Evolutionary conservation across 306 rosid genomes (phyloP).

Genomic region (Chamaecrista fasciculata): DNA sequence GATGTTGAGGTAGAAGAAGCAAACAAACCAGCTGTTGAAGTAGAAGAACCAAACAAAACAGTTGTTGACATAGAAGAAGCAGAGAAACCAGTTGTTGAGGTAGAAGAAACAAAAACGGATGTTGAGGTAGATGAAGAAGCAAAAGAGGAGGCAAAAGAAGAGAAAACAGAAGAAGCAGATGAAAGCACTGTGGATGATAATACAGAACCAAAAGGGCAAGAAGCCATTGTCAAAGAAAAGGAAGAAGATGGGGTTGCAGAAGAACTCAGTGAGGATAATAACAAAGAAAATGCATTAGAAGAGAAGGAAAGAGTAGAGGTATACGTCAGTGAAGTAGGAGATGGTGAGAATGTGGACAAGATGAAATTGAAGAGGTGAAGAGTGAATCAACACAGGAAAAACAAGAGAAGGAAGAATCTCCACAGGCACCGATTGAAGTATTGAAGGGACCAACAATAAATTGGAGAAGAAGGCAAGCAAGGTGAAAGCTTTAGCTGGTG

Average conservation of each 20-base stretch:
- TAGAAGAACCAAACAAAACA: neutral
- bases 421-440: slow-evolving; percentile 61
- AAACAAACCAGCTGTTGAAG: neutral
- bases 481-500: slow-evolving; percentile 88
- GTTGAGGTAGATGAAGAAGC: too few relatives aligned
- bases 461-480: slow-evolving; percentile 67
- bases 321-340: slow-evolving; percentile 22
- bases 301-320: slow-evolving; percentile 27
- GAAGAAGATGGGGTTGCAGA: slow-evolving; percentile 19
- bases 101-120: neutral
- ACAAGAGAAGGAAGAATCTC: slow-evolving; percentile 41
- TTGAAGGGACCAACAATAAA: slow-evolving; percentile 59
- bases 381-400: slow-evolving; percentile 13
- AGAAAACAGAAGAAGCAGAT: slow-evolving; percentile 14
- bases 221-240: slow-evolving; percentile 30
- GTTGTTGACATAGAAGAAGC: neutral
- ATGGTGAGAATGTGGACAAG: slow-evolving; percentile 29
- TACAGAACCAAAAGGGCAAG: slow-evolving; percentile 29
- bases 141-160: slow-evolving; percentile 12
- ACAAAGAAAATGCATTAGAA: slow-evolving; percentile 17
- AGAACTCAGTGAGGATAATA: slow-evolving; percentile 16
- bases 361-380: slow-evolving; percentile 24
- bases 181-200: slow-evolving; percentile 23
- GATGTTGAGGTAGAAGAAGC: neutral
- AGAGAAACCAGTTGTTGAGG: too few relatives aligned